Base-by-base conservation (phyloP, 2,329 filamentous ascomycete species). In the Gnomoniopsis smithogilvyi region DNA sequence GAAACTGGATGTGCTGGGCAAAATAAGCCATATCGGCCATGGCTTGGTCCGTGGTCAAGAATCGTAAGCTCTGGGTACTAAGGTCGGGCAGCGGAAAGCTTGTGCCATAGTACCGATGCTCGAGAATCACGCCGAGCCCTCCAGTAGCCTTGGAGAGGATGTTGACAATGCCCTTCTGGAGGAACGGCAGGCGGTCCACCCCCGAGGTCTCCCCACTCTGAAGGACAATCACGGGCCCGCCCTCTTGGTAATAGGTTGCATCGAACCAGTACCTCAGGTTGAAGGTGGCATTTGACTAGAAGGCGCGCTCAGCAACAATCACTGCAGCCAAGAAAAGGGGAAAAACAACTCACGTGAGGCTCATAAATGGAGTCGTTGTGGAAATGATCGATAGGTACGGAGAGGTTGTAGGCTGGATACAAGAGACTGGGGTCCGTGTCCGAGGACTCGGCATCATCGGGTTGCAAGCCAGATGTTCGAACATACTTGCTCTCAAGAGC, bases 71-170 rank as follows among this genome's bases (percentile, higher is more conserved):
- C 68, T 89, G 76, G 0, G 85, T 87, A 65, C 73, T 79, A 46
- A 94, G 78, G 67, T 93, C 81, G 1, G 79, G 70, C 0, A 84
- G 83, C 0, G 91, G 91, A 56, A 88, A 86, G 69, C 89, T 93
- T 14, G 79, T 80, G 58, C 92, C 92, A 68, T 96, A 96, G 78
- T 96, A 96, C 33, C 92, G 85, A 68, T 96, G 92, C 75, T 96
- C 92, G 2, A 96, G 80, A 50, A 96, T 83, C 2, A 96, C 88
- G 3, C 87, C 91, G 26, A 96, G 74, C 1, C 92, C 92, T 58
- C 86, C 77, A 0, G 89, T 91, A 1, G 88, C 88, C 65, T 87
- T 76, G 3, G 88, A 82, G 19, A 96, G 78, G 64, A 91, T 81
- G 38, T 86, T 80, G 0, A 91, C 78, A 54, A 96, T 88, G 54